phyloP scores from a whole-genome alignment of 345 rosid genomes.

The Citrus maxima region DNA sequence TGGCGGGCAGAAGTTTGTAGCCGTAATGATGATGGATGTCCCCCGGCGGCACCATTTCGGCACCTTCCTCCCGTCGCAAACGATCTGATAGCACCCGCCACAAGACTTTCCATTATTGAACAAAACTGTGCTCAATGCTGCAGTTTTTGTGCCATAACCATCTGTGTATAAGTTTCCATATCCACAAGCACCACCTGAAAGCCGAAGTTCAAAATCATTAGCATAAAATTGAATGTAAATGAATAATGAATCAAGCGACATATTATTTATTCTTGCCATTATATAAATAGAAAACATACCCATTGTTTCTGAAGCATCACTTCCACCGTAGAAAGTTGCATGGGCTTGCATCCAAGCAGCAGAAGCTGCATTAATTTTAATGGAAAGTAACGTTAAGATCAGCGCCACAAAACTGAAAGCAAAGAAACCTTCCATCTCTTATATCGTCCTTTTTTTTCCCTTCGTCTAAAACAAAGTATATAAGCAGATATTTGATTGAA shows the following conservation, averaged over 20 bases:
- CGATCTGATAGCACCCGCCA: slow-evolving; percentile 67
- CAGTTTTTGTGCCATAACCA: slow-evolving; percentile 64
- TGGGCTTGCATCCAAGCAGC: slow-evolving; percentile 50
- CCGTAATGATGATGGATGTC: slow-evolving; percentile 56
- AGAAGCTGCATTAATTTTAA: slow-evolving; percentile 26
- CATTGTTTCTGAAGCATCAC: slow-evolving; percentile 64
- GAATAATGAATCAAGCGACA: background rate
- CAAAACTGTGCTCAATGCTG: slow-evolving; percentile 66
- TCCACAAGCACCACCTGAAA: slow-evolving; percentile 80
- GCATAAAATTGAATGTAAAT: slow-evolving; percentile 1
- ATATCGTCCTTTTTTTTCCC: background rate
- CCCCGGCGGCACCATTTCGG: slow-evolving; percentile 68
- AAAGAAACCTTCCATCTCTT: slow-evolving; percentile 29
- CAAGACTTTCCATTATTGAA: slow-evolving; percentile 60
- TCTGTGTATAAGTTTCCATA: slow-evolving; percentile 66
- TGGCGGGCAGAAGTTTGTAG: slow-evolving; percentile 84
- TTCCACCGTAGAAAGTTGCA: slow-evolving; percentile 65
- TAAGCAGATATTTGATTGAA: background rate
- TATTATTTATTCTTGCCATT: background rate
- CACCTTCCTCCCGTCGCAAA: slow-evolving; percentile 46
- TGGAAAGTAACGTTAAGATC: slow-evolving; percentile 27
- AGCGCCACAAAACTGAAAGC: slow-evolving; percentile 13
- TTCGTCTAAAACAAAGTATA: background rate
- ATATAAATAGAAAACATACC: slow-evolving; percentile 20
- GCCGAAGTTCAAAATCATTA: slow-evolving; percentile 1